A percentile compares a stretch with the other conserved stretches of the same genome.
Evolutionary conservation across 768 basidiomycete genomes (phyloP).

Genomic region (Rubroboletus satanas): DNA sequence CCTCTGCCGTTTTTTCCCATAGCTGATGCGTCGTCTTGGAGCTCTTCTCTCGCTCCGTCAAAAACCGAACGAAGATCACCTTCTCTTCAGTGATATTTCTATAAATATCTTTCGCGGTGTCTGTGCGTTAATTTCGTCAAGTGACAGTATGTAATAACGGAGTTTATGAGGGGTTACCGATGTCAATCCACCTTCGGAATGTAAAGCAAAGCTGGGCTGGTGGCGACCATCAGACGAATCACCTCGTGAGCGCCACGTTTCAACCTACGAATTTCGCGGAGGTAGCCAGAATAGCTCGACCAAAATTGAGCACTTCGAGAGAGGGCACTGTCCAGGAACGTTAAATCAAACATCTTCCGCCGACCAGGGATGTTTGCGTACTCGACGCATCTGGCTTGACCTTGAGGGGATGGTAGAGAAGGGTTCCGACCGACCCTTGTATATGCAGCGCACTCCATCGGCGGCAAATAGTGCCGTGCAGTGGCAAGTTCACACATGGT

Average conservation of each 20-base stretch:
- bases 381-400: constrained; percentile 52
- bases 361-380: constrained; percentile 23
- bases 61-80: constrained; percentile 42
- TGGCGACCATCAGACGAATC: constrained; percentile 21
- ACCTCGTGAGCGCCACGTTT: constrained; percentile 7
- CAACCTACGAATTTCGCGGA: constrained; percentile 70
- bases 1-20: constrained; percentile 30
- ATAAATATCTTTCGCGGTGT: constrained; percentile 64
- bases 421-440: constrained; percentile 1
- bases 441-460: constrained; percentile 54
- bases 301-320: constrained; percentile 78
- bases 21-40: constrained; percentile 26
- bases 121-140: constrained; percentile 30
- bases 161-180: constrained; percentile 43
- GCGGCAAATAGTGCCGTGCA: constrained; percentile 61
- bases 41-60: constrained; percentile 43
- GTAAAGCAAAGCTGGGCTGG: constrained; percentile 75
- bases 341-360: constrained; percentile 3
- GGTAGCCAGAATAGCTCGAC: constrained; percentile 83
- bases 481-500: constrained; percentile 79
- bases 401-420: constrained; percentile 10
- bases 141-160: constrained; percentile 7
- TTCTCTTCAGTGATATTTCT: constrained; percentile 61
- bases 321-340: constrained; percentile 47
- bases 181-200: constrained; percentile 70